A percentile compares a stretch with the other conserved stretches of the same genome.
Evolutionary conservation across 257 asterid species (phyloP).

Genomic region (Capsicum baccatum): DNA sequence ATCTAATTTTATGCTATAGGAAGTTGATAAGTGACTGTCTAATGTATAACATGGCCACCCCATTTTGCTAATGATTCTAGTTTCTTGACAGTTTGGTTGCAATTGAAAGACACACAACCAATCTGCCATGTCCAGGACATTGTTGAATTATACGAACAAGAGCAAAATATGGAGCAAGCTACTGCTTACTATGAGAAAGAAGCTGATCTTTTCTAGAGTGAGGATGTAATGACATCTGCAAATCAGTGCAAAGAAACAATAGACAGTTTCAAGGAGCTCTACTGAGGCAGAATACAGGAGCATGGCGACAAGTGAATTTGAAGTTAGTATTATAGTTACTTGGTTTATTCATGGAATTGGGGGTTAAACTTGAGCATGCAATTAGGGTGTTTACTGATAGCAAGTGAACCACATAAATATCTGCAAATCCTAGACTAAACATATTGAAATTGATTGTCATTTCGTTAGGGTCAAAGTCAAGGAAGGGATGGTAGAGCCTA

Average conservation of each 20-base stretch:
- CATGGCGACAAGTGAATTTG: too few relatives aligned
- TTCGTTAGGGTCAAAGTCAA: too few relatives aligned
- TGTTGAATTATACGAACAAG: slow-evolving; percentile 85
- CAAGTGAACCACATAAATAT: too few relatives aligned
- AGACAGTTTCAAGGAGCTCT: slow-evolving; percentile 77
- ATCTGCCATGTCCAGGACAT: slow-evolving; percentile 66
- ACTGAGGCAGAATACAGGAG: slow-evolving; percentile 57
- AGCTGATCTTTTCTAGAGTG: slow-evolving; percentile 41
- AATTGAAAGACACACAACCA: not conserved
- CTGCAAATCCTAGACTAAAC: too few relatives aligned
- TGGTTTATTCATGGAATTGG: too few relatives aligned
- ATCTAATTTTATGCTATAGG: not conserved
- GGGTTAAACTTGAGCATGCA: too few relatives aligned
- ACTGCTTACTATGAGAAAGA: slow-evolving; percentile 77
- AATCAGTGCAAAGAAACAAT: slow-evolving; percentile 73
- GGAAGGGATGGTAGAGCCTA: too few relatives aligned
- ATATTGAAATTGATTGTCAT: too few relatives aligned
- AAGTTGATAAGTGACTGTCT: slow-evolving; percentile 16
- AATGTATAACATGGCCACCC: not conserved
- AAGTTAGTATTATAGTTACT: too few relatives aligned
- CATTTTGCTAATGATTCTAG: not conserved
- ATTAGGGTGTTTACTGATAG: too few relatives aligned
- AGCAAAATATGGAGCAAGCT: slow-evolving; percentile 74
- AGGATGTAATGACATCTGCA: slow-evolving; percentile 75
- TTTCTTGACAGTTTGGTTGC: not conserved